These are phyloP conservation scores for Talaromyces sp. DNA, from an alignment of 2,329 filamentous ascomycete species.

Conservation along the genomic window DNA sequence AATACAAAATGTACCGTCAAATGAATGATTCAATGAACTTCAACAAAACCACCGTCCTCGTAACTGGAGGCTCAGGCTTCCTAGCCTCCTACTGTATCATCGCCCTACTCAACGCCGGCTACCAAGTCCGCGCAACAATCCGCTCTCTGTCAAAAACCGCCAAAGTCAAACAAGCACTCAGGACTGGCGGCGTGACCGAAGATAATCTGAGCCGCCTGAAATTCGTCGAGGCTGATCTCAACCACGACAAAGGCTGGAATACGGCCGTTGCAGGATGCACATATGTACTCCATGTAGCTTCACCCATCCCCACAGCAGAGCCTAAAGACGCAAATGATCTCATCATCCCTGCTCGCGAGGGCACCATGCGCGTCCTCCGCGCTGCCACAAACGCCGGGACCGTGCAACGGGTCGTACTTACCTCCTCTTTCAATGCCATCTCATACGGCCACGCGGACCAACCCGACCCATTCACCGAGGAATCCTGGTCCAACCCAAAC, in stretches of 20 bases:
- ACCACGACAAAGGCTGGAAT: neutral
- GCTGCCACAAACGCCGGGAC: neutral
- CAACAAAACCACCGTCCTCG: neutral
- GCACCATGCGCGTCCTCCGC: neutral
- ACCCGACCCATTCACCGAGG: neutral
- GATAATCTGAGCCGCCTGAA: neutral
- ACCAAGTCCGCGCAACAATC: neutral
- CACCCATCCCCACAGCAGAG: neutral
- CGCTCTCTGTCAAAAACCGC: neutral
- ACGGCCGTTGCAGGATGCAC: neutral
- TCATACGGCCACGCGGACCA: neutral
- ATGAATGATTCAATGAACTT: neutral
- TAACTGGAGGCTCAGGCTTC: slow-evolving; percentile 3
- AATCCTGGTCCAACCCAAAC: neutral
- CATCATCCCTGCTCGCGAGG: neutral
- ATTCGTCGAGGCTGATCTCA: neutral
- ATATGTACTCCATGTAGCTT: neutral
- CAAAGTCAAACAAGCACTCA: neutral
- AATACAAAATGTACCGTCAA: neutral
- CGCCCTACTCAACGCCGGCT: neutral
- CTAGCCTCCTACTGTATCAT: slow-evolving; percentile 5
- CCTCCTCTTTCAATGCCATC: slow-evolving; percentile 10
- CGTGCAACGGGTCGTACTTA: neutral
- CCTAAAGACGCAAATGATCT: neutral
- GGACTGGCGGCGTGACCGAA: neutral